Evolutionary conservation across 768 basidiomycete genomes (phyloP), one percentile per base, ranked within the genome.

Genomic region (Suillus occidentalis): DNA sequence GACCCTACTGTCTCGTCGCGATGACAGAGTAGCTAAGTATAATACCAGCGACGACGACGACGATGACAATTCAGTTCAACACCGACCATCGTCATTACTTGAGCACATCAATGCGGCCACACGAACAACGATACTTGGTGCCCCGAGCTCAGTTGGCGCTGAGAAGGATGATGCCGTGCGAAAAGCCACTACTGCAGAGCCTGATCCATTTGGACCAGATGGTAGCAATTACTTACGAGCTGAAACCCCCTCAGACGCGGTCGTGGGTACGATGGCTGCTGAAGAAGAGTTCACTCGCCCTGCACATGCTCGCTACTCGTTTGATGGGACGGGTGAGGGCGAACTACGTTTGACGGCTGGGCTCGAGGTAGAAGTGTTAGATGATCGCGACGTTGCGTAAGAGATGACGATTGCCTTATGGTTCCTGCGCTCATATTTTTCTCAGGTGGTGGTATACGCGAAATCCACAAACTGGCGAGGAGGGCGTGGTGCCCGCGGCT

Each of bases 371-470:
- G 87, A 91, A 69, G 84, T 94, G 40, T 78, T 94, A 59, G 91
- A 94, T 74, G 91, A 94, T 75, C 82, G 84, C 69, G 92, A 95
- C 77, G 81, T 85, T 71, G 88, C 89, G 90, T 93, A 77, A 71
- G 90, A 85, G 20, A 61, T 64, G 20, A 43, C 20, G 10, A 42
- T 34, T 1, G 22, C 6, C n/a, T 43, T 43, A n/a, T 18, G 16
- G 2, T n/a, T 6, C 42, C 12, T 36, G 12, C 10, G 36, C 31
- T 76, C 42, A 77, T 36, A 43, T 50, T 25, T 63, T 60, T 62
- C 58, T 61, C 65, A 95, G 95, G 55, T 98, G 95, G 95, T 97
- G 95, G 95, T 96, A 92, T 72, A 92, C 90, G 60, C 86, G 94
- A 39, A 92, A 96, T 75, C 79, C 86, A 25, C 84, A 85, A 60